A percentile compares a stretch with the other conserved stretches of the same genome.
Conservation (phyloP, 768 basidiomycete genomes). For the Phanerochaete carnosa region DNA sequence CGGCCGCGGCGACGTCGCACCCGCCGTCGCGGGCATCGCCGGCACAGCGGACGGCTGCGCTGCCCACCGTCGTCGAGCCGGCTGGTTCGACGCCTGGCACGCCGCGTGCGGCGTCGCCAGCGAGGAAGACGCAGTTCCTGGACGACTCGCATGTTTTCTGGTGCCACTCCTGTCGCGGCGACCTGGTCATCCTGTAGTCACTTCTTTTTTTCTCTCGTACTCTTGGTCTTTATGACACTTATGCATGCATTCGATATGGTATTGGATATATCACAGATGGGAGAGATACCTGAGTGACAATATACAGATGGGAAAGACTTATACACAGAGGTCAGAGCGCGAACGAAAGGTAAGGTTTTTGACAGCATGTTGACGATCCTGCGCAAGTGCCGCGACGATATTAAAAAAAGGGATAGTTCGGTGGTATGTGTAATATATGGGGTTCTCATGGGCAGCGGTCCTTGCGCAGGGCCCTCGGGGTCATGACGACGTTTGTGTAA, state of each 20-base stretch:
- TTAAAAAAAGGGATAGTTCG: background rate
- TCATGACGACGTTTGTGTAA: background rate
- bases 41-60: conserved; percentile 26
- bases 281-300: background rate
- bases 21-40: conserved; percentile 55
- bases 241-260: background rate
- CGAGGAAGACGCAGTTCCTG: conserved; percentile 66
- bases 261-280: background rate
- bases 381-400: background rate
- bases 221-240: background rate
- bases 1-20: conserved; percentile 32
- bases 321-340: background rate
- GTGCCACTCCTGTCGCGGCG: conserved; percentile 81
- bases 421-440: background rate
- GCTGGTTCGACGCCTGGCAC: conserved; percentile 18
- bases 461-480: background rate
- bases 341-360: background rate
- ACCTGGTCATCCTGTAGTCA: conserved; percentile 68
- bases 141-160: conserved; percentile 90
- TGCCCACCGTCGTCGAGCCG: conserved; percentile 29
- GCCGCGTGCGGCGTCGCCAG: conserved; percentile 17
- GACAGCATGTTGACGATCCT: background rate
- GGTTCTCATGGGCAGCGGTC: background rate
- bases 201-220: background rate
- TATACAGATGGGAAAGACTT: conserved; percentile 4